Evolutionary conservation across 2,329 filamentous ascomycete species (phyloP), one percentile per base, ranked within the genome.

Genomic region (Monascus ruber): DNA sequence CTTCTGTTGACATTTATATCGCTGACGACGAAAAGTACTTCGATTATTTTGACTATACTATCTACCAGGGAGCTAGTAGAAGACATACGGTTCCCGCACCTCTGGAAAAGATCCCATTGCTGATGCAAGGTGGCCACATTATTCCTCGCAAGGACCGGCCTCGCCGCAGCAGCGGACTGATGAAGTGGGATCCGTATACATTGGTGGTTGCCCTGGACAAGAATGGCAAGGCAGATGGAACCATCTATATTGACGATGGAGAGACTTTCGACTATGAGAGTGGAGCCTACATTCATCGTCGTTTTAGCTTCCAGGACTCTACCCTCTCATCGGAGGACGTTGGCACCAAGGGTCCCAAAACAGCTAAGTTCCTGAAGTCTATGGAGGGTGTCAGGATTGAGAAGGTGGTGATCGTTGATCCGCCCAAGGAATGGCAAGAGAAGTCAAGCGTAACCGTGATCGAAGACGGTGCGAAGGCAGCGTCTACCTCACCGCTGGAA

Each of bases 151-250:
- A 89, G 48, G 91, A 98, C 54, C 78, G 81, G 24, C 87, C 88
- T 4, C 79, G 91, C 40, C 79, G 89, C 43, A 94, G 86, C 42
- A 84, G 79, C 42, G 80, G 83, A 17, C 71, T 95, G 34, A 96
- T 96, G 91, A 83, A 78, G 53, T 94, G 80, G 62, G 91, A 98
- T 59, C 88, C 93, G 32, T 94, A 94, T 68, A 98, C 91, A 0
- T 76, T 98, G 1, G 80, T 98, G 2, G 71, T 96, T 2, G 75
- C 77, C 0, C 69, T 93, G 10, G 70, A 76, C 49, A 76, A 77
- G 48, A 70, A 75, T 27, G 79, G 82, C 38, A 76, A 80, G 51
- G 86, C 89, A 0, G 75, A 81, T 35, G 91, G 91, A 26, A 81
- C 83, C 36, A 68, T 98, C 5, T 98, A 98, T 55, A 71, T 86